Evolutionary conservation across 768 basidiomycete species (phyloP).

Genomic region (Tylopilus balloui): DNA sequence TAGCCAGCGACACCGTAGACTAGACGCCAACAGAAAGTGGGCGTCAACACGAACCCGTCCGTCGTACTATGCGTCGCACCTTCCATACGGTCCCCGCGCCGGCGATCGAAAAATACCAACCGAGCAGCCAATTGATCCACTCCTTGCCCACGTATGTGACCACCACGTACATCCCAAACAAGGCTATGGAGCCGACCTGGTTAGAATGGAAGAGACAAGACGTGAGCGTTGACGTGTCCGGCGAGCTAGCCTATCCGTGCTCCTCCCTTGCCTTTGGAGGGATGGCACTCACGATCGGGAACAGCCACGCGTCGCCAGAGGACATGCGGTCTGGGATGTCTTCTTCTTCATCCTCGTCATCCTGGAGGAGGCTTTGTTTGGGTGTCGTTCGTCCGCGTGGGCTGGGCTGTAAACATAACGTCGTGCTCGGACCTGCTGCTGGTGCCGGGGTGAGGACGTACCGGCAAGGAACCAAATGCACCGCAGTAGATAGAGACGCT

Average conservation of each 20-base stretch:
- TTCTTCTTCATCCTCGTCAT: slow-evolving; percentile 51
- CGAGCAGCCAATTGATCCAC: slow-evolving; percentile 80
- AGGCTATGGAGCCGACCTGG: slow-evolving; percentile 64
- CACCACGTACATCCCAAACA: slow-evolving; percentile 65
- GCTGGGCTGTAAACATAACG: slow-evolving; percentile 3
- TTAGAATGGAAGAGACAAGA: neutral
- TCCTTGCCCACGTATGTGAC: slow-evolving; percentile 74
- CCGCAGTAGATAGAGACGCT: slow-evolving; percentile 65
- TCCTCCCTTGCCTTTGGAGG: neutral
- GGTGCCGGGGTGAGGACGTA: slow-evolving; percentile 36
- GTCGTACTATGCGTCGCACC: slow-evolving; percentile 27
- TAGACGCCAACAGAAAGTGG: slow-evolving; percentile 19
- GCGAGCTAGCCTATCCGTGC: neutral
- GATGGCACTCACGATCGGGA: slow-evolving; percentile 60
- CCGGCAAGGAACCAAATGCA: slow-evolving; percentile 63
- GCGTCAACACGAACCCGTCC: neutral
- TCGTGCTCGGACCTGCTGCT: neutral
- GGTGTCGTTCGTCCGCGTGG: neutral
- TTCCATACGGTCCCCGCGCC: slow-evolving; percentile 68
- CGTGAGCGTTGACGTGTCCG: neutral
- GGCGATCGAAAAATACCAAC: slow-evolving; percentile 66
- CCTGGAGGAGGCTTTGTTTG: slow-evolving; percentile 26
- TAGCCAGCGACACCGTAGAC: slow-evolving; percentile 50
- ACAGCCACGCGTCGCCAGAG: slow-evolving; percentile 66
- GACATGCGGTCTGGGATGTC: slow-evolving; percentile 57